Base-by-base conservation (phyloP, 192 early-diverging fungal species). In the Lobosporangium transversale region DNA sequence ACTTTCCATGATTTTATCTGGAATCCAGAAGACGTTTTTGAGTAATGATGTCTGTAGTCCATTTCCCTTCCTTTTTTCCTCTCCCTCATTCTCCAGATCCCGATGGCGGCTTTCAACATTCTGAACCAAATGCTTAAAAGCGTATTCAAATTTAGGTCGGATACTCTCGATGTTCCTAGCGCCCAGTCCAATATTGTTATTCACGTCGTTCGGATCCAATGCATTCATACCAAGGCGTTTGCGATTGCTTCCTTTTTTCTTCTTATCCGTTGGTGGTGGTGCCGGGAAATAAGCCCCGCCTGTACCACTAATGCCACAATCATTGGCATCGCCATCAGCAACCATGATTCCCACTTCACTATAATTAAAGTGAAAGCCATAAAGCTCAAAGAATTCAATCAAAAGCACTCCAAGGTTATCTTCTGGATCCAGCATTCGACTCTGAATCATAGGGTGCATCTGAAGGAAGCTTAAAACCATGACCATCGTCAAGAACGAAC, bases 381-480 rank as follows among this genome's bases (percentile, higher is more conserved):
- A 99, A 3, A 97, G 83, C 67, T 99, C 94, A 53, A 99, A 89
- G 54, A 97, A 94, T 74, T 99, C 97, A 8, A 96, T 82, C 42
- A 99, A 60, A 15, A 99, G 69, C n/a, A 94, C 85, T 29, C 95
- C 97, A 29, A 99, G 66, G 78, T 97, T 99, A 8, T 91, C 78
- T 43, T 71, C 36, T 0, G 92, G 75, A 29, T 86, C 79, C 18
- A 96, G 86, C 10, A 83, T 69, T 12, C 90, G 88, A 12, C 83
- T 79, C 53, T 86, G 85, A 1, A 98, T 68, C 21, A 81, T 78
- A 7, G 96, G 95, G 66, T 98, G 97, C 76, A 91, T 81, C 85
- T 89, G 94, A 20, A 99, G 78, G 58, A 97, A 92, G 47, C 91
- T 89, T 55, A 90, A 83, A 1, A 93, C 89, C 70, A 97, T 68